Base-by-base conservation (phyloP, 2,329 filamentous ascomycete species). In the Thelonectria discophora region DNA sequence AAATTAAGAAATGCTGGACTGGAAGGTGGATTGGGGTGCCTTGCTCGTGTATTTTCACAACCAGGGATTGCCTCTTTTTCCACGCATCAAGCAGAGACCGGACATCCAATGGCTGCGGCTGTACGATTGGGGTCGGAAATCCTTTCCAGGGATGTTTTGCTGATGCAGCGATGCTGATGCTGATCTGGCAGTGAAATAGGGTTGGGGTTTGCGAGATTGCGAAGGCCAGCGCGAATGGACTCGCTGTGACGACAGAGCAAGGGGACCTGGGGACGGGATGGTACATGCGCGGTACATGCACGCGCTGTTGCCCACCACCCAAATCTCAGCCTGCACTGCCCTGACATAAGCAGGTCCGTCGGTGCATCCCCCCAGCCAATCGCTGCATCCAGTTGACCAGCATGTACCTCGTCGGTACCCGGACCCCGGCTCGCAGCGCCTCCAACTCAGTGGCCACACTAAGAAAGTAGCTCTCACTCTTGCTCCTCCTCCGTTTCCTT, bases 401-500 rank as follows among this genome's bases (percentile, higher is more conserved):
- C 52, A 56, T 40, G 58, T 60, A 60, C 58, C 58, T 46, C 39
- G 15, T 32, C 21, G 46, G 58, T 60, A 60, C 52, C 46, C 51
- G 40, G 58, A 46, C 65, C 47, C 52, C 46, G 59, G 48, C 43
- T 27, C 39, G 48, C 58, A 55, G 58, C 63, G 63, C 63, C 63
- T 64, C 55, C 45, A 64, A 64, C 61, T 55, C 61, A 65, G 55
- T 65, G 39, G 61, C 43, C 61, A 56, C 61, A 55, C 62, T 65
- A 37, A 37, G 12, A 37, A 30, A 37, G 34, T 37, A 65, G 58
- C 58, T 69, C 46, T 64, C 62, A 64, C 55, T 68, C 64, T 46
- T 24, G 21, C 21, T 45, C 45, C 62, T 43, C 13, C 10, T 20
- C 15, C 20, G 18, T 12, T 21, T 45, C 42, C 42, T 20, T 21